Evolutionary conservation across 495 filamentous ascomycete species (phyloP).

Genomic region (Aspergillus kassunensis): DNA sequence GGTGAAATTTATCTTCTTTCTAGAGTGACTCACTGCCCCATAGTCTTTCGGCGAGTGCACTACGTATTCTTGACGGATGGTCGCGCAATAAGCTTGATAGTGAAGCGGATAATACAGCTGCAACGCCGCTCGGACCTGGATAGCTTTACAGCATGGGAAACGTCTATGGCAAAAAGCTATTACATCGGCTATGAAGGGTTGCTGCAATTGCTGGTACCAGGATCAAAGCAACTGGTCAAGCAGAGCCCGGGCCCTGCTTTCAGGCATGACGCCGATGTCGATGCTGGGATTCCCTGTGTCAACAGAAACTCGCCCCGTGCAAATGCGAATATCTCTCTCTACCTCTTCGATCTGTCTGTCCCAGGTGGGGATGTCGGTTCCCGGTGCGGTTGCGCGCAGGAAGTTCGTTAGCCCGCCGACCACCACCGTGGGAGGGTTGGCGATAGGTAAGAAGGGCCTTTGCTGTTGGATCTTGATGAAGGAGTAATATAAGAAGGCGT

Average conservation of each 20-base stretch:
- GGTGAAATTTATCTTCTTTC: background rate
- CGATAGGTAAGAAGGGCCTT: background rate
- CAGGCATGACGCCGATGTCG: background rate
- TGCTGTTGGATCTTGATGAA: constrained; percentile 9
- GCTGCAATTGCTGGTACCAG: background rate
- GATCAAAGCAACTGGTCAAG: background rate
- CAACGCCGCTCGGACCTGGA: background rate
- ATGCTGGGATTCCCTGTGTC: background rate
- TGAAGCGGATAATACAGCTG: too few species aligned
- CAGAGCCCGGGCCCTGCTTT: background rate
- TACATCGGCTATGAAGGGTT: background rate
- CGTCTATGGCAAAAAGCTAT: background rate
- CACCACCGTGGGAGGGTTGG: background rate
- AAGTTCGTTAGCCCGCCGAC: constrained; percentile 16
- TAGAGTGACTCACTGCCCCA: background rate
- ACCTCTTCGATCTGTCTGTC: constrained; percentile 10
- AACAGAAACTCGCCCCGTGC: background rate
- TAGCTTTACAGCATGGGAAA: background rate
- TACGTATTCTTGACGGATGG: background rate
- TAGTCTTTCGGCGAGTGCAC: background rate
- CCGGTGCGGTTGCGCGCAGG: constrained; percentile 14
- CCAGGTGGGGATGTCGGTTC: constrained; percentile 22
- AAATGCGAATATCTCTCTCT: background rate
- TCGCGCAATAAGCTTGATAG: background rate
- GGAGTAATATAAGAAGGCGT: constrained; percentile 12